Evolutionary conservation across 1,139 yeast genomes (phyloP), one percentile per base, ranked within the genome.

Genomic region (Debaryomyces sp.): DNA sequence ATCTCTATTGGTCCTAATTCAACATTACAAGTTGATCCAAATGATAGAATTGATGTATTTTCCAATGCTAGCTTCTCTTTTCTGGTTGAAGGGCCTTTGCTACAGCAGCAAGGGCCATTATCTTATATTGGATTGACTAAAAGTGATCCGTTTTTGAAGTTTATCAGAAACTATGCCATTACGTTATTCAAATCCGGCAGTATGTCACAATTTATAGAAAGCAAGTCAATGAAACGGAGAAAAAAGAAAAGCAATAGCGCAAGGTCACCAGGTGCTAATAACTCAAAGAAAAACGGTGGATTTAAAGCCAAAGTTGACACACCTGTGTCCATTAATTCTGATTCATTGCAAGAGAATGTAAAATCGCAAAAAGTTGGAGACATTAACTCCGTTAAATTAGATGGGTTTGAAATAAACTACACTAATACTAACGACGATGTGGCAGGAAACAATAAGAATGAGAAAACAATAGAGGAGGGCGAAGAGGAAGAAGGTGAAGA

Each of bases 41-140:
- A 64, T 37, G 80, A 76, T 54, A 57, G 67, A 8, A 66, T 76
- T 49, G 63, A 63, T 21, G 59, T 68, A 1, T 73, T 73, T 51
- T 53, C 69, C n/a, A 64, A 68, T 52, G 77, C 80, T 2, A 67
- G 71, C 47, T 64, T 58, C 50, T 67, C 79, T 0, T 56, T 75
- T 22, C 62, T 64, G 48, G 61, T 71, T 6, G 79, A 75, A 45
- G 80, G 80, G 2, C 64, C 68, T 1, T 55, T 56, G 37, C 67
- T 77, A 68, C 78, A 74, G 50, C 70, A 66, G 40, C 78, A 74
- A 47, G 81, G 81, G 1, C 62, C 67, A n/a, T 53, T 75, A 24
- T 71, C 78, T 2, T 75, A 73, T 49, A 65, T 74, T 40, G 80
- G 80, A 1, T 58, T 75, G 38, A 70, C 77, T 4, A 76, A 75